Evolutionary conservation across 352 stramenopile genomes (phyloP).

Genomic region (Pythium apleroticum): DNA sequence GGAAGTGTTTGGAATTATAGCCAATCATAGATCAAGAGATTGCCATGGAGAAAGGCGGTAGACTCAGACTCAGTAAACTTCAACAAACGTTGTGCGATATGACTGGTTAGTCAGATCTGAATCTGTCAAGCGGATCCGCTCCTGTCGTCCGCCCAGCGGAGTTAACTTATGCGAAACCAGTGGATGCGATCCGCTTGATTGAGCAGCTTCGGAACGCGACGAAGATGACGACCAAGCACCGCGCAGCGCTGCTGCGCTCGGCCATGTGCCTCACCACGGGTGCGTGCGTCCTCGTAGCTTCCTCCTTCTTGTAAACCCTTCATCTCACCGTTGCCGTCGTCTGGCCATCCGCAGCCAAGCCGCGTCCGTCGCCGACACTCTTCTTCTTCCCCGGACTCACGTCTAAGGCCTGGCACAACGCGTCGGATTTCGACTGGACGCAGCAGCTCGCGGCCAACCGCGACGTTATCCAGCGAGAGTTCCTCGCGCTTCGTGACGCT

Average conservation of each 20-base stretch:
- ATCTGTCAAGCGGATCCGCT: not conserved
- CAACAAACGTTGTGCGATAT: no score
- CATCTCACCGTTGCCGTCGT: not conserved
- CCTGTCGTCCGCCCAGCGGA: not conserved
- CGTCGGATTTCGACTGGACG: slow-evolving; percentile 56
- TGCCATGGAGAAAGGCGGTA: no score
- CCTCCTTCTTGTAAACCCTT: not conserved
- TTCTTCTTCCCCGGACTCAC: slow-evolving; percentile 79
- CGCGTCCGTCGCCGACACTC: slow-evolving; percentile 72
- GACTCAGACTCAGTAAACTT: no score
- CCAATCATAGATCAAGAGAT: no score
- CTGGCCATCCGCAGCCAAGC: slow-evolving; percentile 55
- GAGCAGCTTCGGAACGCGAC: not conserved
- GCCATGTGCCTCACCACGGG: slow-evolving; percentile 78
- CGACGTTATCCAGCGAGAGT: slow-evolving; percentile 63
- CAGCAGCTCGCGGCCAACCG: slow-evolving; percentile 56
- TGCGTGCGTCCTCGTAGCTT: slow-evolving; percentile 17
- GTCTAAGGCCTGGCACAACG: slow-evolving; percentile 61
- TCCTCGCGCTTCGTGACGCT: slow-evolving; percentile 42
- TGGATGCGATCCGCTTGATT: not conserved
- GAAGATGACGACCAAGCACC: slow-evolving; percentile 36
- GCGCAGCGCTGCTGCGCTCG: slow-evolving; percentile 66
- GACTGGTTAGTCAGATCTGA: no score
- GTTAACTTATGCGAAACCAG: slow-evolving; percentile 19
- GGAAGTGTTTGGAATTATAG: no score